phyloP scores from a whole-genome alignment of 495 filamentous ascomycete genomes.

The Lepidopterella palustris region DNA sequence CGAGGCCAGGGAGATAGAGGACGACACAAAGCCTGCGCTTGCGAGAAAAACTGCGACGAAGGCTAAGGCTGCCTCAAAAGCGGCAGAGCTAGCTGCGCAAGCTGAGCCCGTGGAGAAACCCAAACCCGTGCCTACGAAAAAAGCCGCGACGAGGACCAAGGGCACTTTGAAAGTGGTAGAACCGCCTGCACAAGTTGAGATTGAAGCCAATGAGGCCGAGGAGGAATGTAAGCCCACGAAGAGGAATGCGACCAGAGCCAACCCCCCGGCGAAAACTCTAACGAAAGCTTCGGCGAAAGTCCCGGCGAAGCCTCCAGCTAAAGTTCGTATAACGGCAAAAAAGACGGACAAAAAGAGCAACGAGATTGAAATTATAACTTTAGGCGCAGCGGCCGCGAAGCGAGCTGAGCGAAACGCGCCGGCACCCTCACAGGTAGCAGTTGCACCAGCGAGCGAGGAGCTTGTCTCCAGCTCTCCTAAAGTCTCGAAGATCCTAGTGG shows the following conservation, averaged over 20 bases:
- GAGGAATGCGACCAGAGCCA: neutral
- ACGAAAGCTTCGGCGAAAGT: neutral
- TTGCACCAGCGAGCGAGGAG: neutral
- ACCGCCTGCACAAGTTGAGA: too few species aligned
- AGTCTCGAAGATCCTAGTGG: neutral
- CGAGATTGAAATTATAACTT: neutral
- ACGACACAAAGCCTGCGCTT: neutral
- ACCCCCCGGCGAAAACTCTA: too few species aligned
- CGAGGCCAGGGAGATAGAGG: too few species aligned
- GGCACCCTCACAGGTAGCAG: neutral
- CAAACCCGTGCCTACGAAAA: too few species aligned
- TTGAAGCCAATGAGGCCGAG: too few species aligned
- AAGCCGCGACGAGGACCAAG: too few species aligned
- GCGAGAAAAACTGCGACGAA: slow-evolving; percentile 1
- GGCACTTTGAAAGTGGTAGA: too few species aligned
- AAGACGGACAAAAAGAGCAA: neutral
- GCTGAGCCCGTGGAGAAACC: too few species aligned
- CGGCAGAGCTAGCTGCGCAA: too few species aligned
- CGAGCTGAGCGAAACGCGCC: neutral
- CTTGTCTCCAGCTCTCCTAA: neutral
- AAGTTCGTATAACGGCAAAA: neutral
- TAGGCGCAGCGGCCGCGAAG: neutral
- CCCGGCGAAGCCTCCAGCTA: neutral
- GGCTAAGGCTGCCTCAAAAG: neutral
- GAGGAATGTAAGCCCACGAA: too few species aligned